Evolutionary conservation across 306 rosid species (phyloP), one percentile per base, ranked within the genome.

Genomic region (Begonia loranthoides): DNA sequence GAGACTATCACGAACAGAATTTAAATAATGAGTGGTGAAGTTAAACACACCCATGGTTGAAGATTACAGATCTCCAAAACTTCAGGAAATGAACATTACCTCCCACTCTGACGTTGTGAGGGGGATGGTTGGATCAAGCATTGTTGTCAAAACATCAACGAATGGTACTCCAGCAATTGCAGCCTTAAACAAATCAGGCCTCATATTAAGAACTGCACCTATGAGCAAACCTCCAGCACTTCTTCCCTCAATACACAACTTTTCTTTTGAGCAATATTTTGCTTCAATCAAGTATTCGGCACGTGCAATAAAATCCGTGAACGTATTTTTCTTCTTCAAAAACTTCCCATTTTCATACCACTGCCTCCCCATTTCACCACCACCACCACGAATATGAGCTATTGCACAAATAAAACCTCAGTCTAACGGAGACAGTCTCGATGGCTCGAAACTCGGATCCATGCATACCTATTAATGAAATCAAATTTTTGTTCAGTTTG

Each of bases 91-190:
- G 64, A 51, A 45, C 56, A 40, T 63, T 70, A 84, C 97, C 97
- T 89, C 94, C 97, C 97, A 89, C 77, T 89, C 97, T 22, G 87
- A 52, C 62, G 97, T 85, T 57, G 97, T 89, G 59, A 89, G 95
- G 39, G 97, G 97, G 67, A 89, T 85, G 17, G 90, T 85, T 59
- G 95, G 95, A 70, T 89, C 97, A 63, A 89, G 90, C 97, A 89
- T 89, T 57, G 94, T 85, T 15, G 97, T 89, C 77, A 89, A 15
- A 49, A 89, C 95, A 68, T 89, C 97, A 38, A 89, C 97, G 58
- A 89, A 89, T 70, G 97, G 97, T 52, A 89, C 97, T 58, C 97
- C 94, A 51, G 85, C 95, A 57, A 82, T 70, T 55, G 87, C 94
- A 68, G 83, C 85, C 75, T 72, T 89, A 76, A 89, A 89, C 82